Base-by-base conservation (phyloP, 1,284 basidiomycete genomes). In the Porogramme epimiltina region DNA sequence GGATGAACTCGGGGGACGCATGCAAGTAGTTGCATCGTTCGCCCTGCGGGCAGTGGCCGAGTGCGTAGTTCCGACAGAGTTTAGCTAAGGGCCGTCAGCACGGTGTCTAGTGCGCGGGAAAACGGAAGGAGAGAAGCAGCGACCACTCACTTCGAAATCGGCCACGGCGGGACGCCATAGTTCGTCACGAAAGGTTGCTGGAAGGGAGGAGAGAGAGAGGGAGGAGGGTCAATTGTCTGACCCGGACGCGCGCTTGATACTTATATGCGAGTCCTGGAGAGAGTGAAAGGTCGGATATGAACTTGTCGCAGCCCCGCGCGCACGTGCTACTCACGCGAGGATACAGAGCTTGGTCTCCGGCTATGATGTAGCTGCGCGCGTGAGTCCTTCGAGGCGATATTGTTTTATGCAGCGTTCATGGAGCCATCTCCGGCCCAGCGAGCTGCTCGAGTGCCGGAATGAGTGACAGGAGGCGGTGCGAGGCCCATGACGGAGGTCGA, bases 261-360 rank as follows among this genome's bases (percentile, higher is more conserved):
- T 66, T 66, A 64, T 66, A 67, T 58, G 59, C 62, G 57, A 44
- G 51, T 56, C 56, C 49, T 49, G 61, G 54, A 51, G 55, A 62
- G 61, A 62, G 59, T 57, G 56, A 57, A 61, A 52, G 60, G 56
- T 60, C 61, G 60, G 62, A 61, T 56, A 68, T 64, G 57, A 61
- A 62, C 52, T 42, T 18, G 37, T 58, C 8, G 34, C 55, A 41
- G 60, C 48, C 54, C n/a, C n/a, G 51, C 48, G 51, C 52, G 60
- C 66, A 68, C 66, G 66, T 69, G 67, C 61, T 50, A 52, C 57
- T 55, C 65, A 69, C 66, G 65, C 67, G 65, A 64, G 49, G 46
- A 58, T 50, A 46, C 57, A 62, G 56, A 56, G 53, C 49, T 45
- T 52, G 49, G 55, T 42, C 16, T 49, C 57, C 61, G 60, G 56